Percentiles rank a stretch among this genome's conserved stretches.
phyloP scores from a whole-genome alignment of 2,329 filamentous ascomycete species.

The Hypoxylon sp. region DNA sequence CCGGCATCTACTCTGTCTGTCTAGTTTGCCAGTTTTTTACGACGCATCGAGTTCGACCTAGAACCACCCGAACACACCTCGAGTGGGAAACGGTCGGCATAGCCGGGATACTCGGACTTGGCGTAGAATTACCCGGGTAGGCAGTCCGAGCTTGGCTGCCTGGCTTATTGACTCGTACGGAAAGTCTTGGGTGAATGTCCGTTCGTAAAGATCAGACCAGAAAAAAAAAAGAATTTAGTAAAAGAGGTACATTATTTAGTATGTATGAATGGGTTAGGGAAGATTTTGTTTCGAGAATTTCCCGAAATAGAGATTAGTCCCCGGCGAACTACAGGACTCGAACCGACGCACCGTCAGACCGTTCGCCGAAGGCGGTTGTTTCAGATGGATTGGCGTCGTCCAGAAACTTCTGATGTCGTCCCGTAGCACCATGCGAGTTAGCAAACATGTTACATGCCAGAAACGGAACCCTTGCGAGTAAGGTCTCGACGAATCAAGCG shows the following conservation, averaged over 20 bases:
- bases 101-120: constrained; percentile 13
- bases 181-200: neutral
- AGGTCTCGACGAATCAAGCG: constrained; percentile 35
- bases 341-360: constrained; percentile 17
- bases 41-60: constrained; percentile 23
- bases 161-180: constrained; percentile 21
- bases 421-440: constrained; percentile 33
- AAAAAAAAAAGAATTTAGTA: neutral
- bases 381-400: constrained; percentile 26
- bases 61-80: constrained; percentile 7
- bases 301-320: constrained; percentile 10
- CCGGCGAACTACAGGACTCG: constrained; percentile 37
- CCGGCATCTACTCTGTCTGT: constrained; percentile 30
- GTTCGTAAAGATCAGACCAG: neutral
- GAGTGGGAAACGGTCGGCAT: constrained; percentile 10
- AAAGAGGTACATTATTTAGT: no score
- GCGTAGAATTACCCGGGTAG: constrained; percentile 1
- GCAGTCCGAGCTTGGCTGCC: constrained; percentile 8
- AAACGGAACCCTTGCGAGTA: constrained; percentile 31
- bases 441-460: constrained; percentile 42
- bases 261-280: constrained; percentile 30
- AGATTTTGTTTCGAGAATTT: constrained; percentile 16
- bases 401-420: constrained; percentile 25
- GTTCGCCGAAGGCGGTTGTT: constrained; percentile 28
- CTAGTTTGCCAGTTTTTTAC: constrained; percentile 28